phyloP scores from a whole-genome alignment of 257 asterid species.

The Gentiana straminea region DNA sequence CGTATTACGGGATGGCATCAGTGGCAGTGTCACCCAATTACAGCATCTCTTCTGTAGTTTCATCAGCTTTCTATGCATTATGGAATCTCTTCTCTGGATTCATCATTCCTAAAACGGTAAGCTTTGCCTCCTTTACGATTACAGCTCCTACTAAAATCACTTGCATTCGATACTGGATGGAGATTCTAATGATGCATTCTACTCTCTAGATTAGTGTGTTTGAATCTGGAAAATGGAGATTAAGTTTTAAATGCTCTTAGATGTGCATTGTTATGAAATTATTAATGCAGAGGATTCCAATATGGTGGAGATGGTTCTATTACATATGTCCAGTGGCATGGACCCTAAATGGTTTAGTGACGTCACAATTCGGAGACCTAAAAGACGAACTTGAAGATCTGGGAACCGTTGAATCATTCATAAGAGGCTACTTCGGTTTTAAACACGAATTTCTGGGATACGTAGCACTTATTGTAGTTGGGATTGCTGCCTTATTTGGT shows the following conservation, averaged over 20 bases:
- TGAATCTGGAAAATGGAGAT: too few relatives aligned
- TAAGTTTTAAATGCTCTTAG: too few relatives aligned
- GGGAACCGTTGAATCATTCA: constrained; percentile 22
- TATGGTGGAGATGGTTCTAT: constrained; percentile 47
- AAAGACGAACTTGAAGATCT: constrained; percentile 15
- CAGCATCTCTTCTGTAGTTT: constrained; percentile 59
- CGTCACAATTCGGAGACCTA: constrained; percentile 30
- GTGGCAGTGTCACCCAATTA: constrained; percentile 68
- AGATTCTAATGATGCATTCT: too few relatives aligned
- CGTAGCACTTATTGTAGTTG: constrained; percentile 19
- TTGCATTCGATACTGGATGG: too few relatives aligned
- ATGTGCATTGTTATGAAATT: neutral
- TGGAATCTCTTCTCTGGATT: constrained; percentile 70
- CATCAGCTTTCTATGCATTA: constrained; percentile 68
- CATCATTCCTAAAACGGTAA: constrained; percentile 15
- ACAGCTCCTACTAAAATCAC: too few relatives aligned
- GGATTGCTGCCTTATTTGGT: constrained; percentile 20
- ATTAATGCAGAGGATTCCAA: constrained; percentile 27
- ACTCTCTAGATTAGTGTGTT: too few relatives aligned
- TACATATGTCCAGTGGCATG: constrained; percentile 26
- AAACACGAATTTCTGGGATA: constrained; percentile 21
- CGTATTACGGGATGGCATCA: constrained; percentile 88
- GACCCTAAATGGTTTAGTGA: constrained; percentile 29
- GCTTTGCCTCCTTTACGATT: neutral
- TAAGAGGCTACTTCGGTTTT: constrained; percentile 25